Base-by-base conservation (phyloP, 495 filamentous ascomycete species). In the Penicillium lagena region DNA sequence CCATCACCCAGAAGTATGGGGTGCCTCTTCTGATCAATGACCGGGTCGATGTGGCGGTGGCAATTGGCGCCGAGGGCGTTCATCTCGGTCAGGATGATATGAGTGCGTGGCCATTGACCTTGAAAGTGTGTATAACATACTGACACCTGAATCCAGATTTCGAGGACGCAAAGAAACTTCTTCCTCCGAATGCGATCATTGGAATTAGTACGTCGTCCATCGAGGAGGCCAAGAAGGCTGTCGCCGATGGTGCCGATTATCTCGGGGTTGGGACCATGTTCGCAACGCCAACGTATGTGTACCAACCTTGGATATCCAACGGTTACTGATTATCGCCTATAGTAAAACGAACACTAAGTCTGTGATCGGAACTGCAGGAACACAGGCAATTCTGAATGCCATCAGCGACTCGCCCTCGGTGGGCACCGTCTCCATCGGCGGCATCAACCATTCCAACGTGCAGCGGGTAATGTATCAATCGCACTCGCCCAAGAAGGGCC, bases 51-150 rank as follows among this genome's bases (percentile, higher is more conserved):
- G 87, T 98, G 12, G 90, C 89, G 15, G 71, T 93, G 27, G 93
- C 88, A 12, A 77, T 87, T 35, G 85, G 81, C 7, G 90, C 83
- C 33, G 91, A 96, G 60, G 93, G 93, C 36, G 86, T 96, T 11
- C 91, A 98, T 63, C 75, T 98, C 34, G 91, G 93, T 29, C 91
- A 96, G 64, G 89, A 95, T 77, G 91, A 98, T 65, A 82, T 95
- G 72, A 76, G 87, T 89, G 63, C 43, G 76, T 59, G 27, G 14
- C 33, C 11, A 41, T 22, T 22, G 22, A 22, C 4, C 22, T 22
- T 22, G 3, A 4, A 22, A 22, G 22, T 22, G 22, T 22, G 22
- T 22, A 4, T 3, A 4, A 4, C 22, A 22, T 4, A 22, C 22
- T 22, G 22, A 22, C 22, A 4, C 29, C 4, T 37, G 27, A 40